Base-by-base conservation (phyloP, 306 rosid species). In the Prunus mume region DNA sequence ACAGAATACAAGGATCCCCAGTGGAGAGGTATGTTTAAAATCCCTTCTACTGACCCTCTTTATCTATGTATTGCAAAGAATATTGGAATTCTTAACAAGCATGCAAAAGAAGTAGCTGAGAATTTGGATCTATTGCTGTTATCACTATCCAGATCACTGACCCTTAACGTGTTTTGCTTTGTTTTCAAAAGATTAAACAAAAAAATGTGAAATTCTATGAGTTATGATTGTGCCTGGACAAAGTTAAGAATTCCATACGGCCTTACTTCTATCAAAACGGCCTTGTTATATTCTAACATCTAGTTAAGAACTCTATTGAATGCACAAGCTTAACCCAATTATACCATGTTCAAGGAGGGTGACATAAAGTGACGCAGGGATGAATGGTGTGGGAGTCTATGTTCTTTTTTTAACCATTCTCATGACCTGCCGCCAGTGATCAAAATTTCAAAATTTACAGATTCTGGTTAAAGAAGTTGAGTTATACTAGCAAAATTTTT, bases 1-100 rank as follows among this genome's bases (percentile, higher is more conserved):
- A 80, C 99, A 95, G 91, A 92, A 92, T 83, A 89, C 97, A 28
- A 88, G 90, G 82, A 89, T 95, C 81, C 99, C 97, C 46, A 88
- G 80, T 82, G 97, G 99, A 81, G 97, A 95, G 97, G 99, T 95
- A 74, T 79, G 90, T 77, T 45, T 54, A 38, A 24, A 71, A 38
- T 12, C 38, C 66, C 28, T 13, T 10, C 14, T 9, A n/a, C 38
- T 38, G 55, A 20, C 12, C 34, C 25, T 28, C 18, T 18, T 14
- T 55, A 41, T 55, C 6, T 14, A 20, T 22, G 10, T 38, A 22
- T 38, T 4, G 52, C 34, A 20, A 7, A 72, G 15, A 3, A 72
- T 20, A 27, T n/a, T 20, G 30, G 27, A 7, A 65, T 49, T 41
- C 9, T 5, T 57, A 56, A 14, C 14, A 43, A 38, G 67, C 45